Evolutionary conservation across 177 flowering plant species (phyloP).

Genomic region (Tripterygium wilfordii): DNA sequence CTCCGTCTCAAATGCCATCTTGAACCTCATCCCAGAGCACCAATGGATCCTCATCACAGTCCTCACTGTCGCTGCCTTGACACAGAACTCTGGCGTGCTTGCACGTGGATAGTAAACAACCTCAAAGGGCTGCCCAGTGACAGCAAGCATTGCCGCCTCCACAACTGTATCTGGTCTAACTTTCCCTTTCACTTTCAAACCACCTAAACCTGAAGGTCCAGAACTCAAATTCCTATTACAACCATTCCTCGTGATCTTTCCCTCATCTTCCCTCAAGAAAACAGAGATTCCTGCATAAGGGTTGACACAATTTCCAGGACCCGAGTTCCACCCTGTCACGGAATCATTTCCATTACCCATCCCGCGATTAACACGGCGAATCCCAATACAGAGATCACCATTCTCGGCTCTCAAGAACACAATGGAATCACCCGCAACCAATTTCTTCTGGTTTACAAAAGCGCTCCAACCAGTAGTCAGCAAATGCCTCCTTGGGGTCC

Average conservation of each 20-base stretch:
- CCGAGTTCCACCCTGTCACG: conserved; percentile 53
- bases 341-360: conserved; percentile 41
- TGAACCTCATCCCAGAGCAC: conserved; percentile 92
- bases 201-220: no score
- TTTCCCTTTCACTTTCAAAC: conserved; percentile 32
- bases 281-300: conserved; percentile 49
- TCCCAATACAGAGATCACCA: conserved; percentile 88
- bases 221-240: no score
- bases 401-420: conserved; percentile 78
- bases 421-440: conserved; percentile 93
- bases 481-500: conserved; percentile 92
- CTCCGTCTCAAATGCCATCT: conserved; percentile 97
- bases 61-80: conserved; percentile 60
- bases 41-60: conserved; percentile 72
- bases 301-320: conserved; percentile 29
- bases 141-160: conserved; percentile 70
- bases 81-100: conserved; percentile 89
- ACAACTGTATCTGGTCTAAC: conserved; percentile 63
- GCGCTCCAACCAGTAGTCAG: conserved; percentile 98
- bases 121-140: conserved; percentile 75
- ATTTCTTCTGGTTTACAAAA: conserved; percentile 95
- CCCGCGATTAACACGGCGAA: conserved; percentile 76
- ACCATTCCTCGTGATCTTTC: conserved; percentile 33
- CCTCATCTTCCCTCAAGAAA: conserved; percentile 57
- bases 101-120: conserved; percentile 82